Conservation (phyloP, 2,329 filamentous ascomycete genomes). For the Zasmidium citrigriseum region DNA sequence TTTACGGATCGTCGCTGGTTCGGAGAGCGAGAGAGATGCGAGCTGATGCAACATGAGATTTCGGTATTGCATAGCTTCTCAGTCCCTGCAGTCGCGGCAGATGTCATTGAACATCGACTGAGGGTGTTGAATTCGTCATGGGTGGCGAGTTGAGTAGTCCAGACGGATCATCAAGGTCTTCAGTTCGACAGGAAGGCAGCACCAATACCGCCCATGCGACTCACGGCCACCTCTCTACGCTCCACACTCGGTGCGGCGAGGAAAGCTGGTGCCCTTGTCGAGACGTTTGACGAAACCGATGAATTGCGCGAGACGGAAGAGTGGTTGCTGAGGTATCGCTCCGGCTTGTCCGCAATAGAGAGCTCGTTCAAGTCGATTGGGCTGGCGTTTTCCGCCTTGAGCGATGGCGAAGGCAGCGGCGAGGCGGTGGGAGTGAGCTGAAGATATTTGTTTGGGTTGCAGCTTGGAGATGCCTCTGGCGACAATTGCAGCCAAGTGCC, state of each 20-base stretch:
- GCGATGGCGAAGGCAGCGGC: conserved; percentile 3
- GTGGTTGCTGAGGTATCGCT: conserved; percentile 7
- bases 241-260: not conserved
- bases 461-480: conserved; percentile 4
- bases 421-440: not conserved
- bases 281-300: conserved; percentile 6
- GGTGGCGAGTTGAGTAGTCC: no score
- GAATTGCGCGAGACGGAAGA: not conserved
- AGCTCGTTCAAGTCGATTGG: conserved; percentile 2
- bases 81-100: no score
- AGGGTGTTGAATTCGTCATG: no score
- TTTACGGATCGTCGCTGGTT: no score
- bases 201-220: conserved; percentile 2
- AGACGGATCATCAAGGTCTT: no score
- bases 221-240: conserved; percentile 4
- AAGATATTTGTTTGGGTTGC: not conserved
- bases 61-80: no score
- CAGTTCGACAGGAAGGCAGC: conserved; percentile 4
- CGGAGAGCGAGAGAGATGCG: no score
- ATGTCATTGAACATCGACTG: no score
- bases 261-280: not conserved
- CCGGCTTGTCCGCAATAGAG: not conserved
- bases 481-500: conserved; percentile 24
- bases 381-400: conserved; percentile 2
- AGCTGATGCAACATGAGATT: no score